phyloP scores from a whole-genome alignment of 345 rosid species.

The Linum tenue region DNA sequence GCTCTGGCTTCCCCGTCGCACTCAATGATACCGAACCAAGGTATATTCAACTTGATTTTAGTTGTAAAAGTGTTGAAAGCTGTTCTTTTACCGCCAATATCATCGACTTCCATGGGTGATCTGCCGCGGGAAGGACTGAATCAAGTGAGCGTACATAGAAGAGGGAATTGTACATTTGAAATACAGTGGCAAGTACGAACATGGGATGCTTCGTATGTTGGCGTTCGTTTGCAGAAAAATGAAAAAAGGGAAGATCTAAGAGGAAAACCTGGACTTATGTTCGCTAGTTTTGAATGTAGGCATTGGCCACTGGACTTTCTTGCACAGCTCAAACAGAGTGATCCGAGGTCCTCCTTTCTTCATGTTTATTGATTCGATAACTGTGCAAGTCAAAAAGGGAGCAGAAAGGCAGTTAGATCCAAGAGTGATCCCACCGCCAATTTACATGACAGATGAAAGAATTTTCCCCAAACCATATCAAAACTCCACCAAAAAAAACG shows the following conservation, averaged over 20 bases:
- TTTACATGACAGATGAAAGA: too few relatives aligned
- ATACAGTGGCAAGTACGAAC: background rate
- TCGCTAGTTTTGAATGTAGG: slow-evolving; percentile 48
- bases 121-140: slow-evolving; percentile 24
- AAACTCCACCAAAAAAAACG: too few relatives aligned
- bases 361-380: slow-evolving; percentile 41
- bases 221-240: background rate
- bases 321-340: slow-evolving; percentile 57
- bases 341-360: slow-evolving; percentile 84
- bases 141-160: background rate
- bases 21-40: slow-evolving; percentile 34
- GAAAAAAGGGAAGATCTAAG: background rate
- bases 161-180: slow-evolving; percentile 1
- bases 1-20: slow-evolving; percentile 54
- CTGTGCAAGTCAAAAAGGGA: slow-evolving; percentile 23
- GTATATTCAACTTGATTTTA: slow-evolving; percentile 39
- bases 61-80: slow-evolving; percentile 51
- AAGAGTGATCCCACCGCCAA: too few relatives aligned
- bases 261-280: slow-evolving; percentile 37
- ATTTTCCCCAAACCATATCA: too few relatives aligned
- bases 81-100: slow-evolving; percentile 28
- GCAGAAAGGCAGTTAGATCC: slow-evolving; percentile 6
- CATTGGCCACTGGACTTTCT: slow-evolving; percentile 66
- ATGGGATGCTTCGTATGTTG: too few relatives aligned
- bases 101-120: slow-evolving; percentile 34